Conservation (phyloP, 2,329 filamentous ascomycete genomes). For the Delphinella strobiligena region DNA sequence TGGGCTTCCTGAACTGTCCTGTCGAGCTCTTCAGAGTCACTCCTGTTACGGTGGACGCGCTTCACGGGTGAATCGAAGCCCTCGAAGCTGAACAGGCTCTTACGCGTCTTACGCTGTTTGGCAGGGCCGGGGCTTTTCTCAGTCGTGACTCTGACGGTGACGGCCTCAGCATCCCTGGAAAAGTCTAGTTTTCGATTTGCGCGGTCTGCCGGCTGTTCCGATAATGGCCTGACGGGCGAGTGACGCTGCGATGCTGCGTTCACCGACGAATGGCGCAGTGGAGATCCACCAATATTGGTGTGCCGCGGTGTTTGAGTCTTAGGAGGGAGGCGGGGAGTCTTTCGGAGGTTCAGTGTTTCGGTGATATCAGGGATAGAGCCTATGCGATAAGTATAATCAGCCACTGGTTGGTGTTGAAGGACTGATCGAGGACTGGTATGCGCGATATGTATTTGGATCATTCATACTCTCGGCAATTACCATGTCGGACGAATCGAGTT, state of each 20-base stretch:
- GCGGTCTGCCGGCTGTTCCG: conserved; percentile 1
- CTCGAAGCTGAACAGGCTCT: conserved; percentile 11
- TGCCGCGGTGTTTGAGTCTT: conserved; percentile 51
- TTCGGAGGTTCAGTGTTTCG: conserved; percentile 27
- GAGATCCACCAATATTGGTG: conserved; percentile 46
- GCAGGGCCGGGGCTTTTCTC: conserved; percentile 19
- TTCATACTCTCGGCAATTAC: conserved; percentile 48
- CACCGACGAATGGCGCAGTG: conserved; percentile 48
- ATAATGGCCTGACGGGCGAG: background rate
- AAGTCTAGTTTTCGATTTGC: conserved; percentile 22
- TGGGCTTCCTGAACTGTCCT: conserved; percentile 6
- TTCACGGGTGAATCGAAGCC: conserved; percentile 4
- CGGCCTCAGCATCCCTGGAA: conserved; percentile 14
- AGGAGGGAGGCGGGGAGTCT: conserved; percentile 35
- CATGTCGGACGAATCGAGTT: conserved; percentile 41
- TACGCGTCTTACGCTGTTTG: conserved; percentile 14
- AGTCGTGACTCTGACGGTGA: too few species aligned
- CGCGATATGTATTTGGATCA: background rate
- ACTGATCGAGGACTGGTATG: too few species aligned
- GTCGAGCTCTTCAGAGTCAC: conserved; percentile 6
- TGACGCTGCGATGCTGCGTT: conserved; percentile 37
- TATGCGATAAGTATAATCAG: conserved; percentile 18
- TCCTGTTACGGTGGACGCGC: background rate
- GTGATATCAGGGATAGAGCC: conserved; percentile 39
- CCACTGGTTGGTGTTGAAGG: too few species aligned